Evolutionary conservation across 495 filamentous ascomycete genomes (phyloP), one percentile per base, ranked within the genome.

Genomic region (Extremus antarcticus): DNA sequence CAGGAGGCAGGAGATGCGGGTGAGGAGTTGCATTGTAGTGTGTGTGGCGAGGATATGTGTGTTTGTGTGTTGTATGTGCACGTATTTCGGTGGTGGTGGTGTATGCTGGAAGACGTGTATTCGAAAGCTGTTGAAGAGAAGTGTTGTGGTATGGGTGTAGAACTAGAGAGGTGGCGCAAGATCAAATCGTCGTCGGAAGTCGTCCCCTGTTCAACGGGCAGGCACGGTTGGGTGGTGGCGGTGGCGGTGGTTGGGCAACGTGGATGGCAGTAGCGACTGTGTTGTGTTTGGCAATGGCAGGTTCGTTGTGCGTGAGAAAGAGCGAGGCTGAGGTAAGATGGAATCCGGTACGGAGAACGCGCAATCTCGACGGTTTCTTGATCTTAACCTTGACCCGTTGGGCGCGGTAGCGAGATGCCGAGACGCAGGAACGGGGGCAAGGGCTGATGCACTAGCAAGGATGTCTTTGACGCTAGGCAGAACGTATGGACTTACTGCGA

Each of bases 1-100:
- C 51, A 53, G 24, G 41, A 53, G 51, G 51, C 41, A 53, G 21
- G 39, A 23, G 19, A 53, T 22, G 11, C 35, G 43, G 17, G 22
- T 46, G 21, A 43, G 39, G 41, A 7, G 41, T 17, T 3, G 41
- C 4, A 45, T 45, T 45, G 29, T 7, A 35, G 29, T 35, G 13
- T 35, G 29, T 35, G 29, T n/a, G n/a, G n/a, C n/a, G n/a, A n/a
- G 29, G 4, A 35, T 4, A 35, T 35, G 29, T 35, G 29, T 13
- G 4, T 4, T 4, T 7, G 29, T 35, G 29, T 35, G 13, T 35
- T 35, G 29, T n/a, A n/a, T n/a, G n/a, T n/a, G n/a, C n/a, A n/a
- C n/a, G n/a, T n/a, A n/a, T n/a, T n/a, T n/a, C n/a, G n/a, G n/a
- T n/a, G 29, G 29, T 13, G 4, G 29, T 13, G 29, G 13, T 7